Evolutionary conservation across 768 basidiomycete genomes (phyloP).

Genomic region (Pleurotus salmoneostramineus): DNA sequence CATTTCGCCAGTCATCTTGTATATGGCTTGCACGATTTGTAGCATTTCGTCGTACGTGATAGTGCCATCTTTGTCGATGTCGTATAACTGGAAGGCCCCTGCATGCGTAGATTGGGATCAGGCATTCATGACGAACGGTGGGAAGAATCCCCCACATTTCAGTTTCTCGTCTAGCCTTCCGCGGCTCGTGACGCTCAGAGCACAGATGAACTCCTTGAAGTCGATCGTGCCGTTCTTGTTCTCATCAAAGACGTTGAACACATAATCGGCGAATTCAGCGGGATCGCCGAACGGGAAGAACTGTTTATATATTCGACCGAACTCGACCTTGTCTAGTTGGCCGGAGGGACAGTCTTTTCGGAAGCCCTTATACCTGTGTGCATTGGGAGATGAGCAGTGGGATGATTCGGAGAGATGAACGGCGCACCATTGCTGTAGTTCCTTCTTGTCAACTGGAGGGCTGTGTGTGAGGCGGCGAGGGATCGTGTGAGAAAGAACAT

Average conservation of each 20-base stretch:
- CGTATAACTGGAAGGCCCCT: constrained; percentile 99
- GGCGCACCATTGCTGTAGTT: constrained; percentile 87
- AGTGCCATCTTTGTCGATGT: constrained; percentile 96
- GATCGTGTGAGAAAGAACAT: constrained; percentile 20
- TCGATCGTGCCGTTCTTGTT: constrained; percentile 97
- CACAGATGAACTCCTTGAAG: constrained; percentile 99
- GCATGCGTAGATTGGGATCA: constrained; percentile 16
- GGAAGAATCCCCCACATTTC: constrained; percentile 64
- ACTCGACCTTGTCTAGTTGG: constrained; percentile 92
- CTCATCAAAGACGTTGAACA: constrained; percentile 96
- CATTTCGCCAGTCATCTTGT: constrained; percentile 99
- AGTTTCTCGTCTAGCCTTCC: constrained; percentile 97
- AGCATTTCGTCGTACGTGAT: constrained; percentile 99
- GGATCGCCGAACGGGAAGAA: constrained; percentile 99
- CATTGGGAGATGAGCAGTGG: constrained; percentile 13
- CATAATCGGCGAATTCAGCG: constrained; percentile 93
- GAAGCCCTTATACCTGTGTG: constrained; percentile 94
- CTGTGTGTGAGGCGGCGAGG: constrained; percentile 12
- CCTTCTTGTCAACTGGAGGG: constrained; percentile 84
- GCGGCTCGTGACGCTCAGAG: constrained; percentile 90
- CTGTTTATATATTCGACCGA: constrained; percentile 97
- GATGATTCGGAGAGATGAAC: constrained; percentile 3
- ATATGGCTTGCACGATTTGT: constrained; percentile 95
- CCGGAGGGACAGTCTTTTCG: constrained; percentile 98
- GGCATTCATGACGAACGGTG: constrained; percentile 7